phyloP scores from a whole-genome alignment of 1,284 basidiomycete species.

The Moniliella sp. region DNA sequence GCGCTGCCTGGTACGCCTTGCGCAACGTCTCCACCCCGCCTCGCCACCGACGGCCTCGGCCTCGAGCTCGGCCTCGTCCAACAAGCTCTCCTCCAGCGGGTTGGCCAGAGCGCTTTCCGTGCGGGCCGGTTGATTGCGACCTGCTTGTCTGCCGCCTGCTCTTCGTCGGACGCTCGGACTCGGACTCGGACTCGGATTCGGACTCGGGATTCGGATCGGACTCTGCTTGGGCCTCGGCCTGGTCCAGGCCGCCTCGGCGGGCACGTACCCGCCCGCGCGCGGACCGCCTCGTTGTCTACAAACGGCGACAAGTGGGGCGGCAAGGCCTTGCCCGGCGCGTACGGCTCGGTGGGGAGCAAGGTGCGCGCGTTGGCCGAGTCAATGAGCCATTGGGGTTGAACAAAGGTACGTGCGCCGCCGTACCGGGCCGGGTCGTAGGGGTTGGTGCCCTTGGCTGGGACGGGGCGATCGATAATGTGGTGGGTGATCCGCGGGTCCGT shows the following conservation, averaged over 20 bases:
- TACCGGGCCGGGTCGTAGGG: conserved; percentile 42
- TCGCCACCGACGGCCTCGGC: conserved; percentile 74
- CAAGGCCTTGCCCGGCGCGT: conserved; percentile 62
- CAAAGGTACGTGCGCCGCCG: conserved; percentile 52
- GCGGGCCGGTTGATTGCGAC: conserved; percentile 27
- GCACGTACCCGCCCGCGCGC: conserved; percentile 36
- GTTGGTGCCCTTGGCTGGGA: conserved; percentile 5
- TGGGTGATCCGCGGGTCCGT: conserved; percentile 58
- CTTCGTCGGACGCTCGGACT: conserved; percentile 18
- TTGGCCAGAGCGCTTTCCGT: conserved; percentile 39
- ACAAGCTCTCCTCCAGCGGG: conserved; percentile 42
- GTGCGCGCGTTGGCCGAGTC: conserved; percentile 77
- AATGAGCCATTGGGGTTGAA: conserved; percentile 95
- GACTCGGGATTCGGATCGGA: too few relatives aligned
- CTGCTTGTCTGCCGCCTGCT: conserved; percentile 16
- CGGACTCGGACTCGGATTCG: too few relatives aligned
- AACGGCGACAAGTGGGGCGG: conserved; percentile 94
- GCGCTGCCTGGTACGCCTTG: conserved; percentile 12
- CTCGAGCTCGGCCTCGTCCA: conserved; percentile 72
- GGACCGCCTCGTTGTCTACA: conserved; percentile 48
- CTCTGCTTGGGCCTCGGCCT: too few relatives aligned
- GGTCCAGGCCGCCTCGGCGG: conserved; percentile 39
- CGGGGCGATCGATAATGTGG: conserved; percentile 77
- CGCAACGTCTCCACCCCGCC: conserved; percentile 55
- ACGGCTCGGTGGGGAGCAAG: conserved; percentile 63